A percentile compares a stretch with the other conserved stretches of the same genome.
phyloP scores from a whole-genome alignment of 495 filamentous ascomycete genomes.

The Physcia stellaris region DNA sequence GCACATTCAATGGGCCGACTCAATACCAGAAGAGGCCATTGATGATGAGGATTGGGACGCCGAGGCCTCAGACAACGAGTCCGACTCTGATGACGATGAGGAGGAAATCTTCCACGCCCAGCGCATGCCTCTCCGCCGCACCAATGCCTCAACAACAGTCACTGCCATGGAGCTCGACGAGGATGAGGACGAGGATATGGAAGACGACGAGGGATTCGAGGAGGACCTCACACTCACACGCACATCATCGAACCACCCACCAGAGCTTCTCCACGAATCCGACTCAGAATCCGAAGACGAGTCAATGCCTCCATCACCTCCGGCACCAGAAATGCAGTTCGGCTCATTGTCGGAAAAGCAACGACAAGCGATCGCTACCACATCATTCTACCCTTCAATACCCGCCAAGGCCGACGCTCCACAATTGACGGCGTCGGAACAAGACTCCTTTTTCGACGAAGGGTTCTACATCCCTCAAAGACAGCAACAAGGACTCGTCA shows the following conservation, averaged over 20 bases:
- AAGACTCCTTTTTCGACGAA: conserved; percentile 39
- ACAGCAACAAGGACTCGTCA: conserved; percentile 27
- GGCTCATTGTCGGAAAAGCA: conserved; percentile 60
- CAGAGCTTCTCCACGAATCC: conserved; percentile 58
- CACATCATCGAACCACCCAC: conserved; percentile 60
- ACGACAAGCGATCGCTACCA: conserved; percentile 37
- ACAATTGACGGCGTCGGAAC: conserved; percentile 20
- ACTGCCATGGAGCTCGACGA: conserved; percentile 37
- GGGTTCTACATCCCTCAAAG: conserved; percentile 46
- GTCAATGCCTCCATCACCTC: conserved; percentile 75
- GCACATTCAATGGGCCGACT: conserved; percentile 82
- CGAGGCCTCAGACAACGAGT: conserved; percentile 45
- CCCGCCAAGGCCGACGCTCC: conserved; percentile 18
- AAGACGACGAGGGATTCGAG: conserved; percentile 53
- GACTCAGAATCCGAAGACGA: conserved; percentile 62
- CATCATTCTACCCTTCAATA: conserved; percentile 31
- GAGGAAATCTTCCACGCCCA: conserved; percentile 45
- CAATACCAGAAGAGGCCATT: conserved; percentile 42
- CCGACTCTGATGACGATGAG: conserved; percentile 49
- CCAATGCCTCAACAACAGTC: conserved; percentile 16
- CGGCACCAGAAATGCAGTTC: conserved; percentile 41
- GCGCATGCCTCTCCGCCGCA: conserved; percentile 22
- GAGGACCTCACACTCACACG: conserved; percentile 55
- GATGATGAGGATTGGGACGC: conserved; percentile 61
- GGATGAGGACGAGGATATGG: conserved; percentile 58